These are phyloP conservation scores for Saccharomycopsis guyanensis DNA, from an alignment of 805 yeast genomes.

Conservation along the genomic window DNA sequence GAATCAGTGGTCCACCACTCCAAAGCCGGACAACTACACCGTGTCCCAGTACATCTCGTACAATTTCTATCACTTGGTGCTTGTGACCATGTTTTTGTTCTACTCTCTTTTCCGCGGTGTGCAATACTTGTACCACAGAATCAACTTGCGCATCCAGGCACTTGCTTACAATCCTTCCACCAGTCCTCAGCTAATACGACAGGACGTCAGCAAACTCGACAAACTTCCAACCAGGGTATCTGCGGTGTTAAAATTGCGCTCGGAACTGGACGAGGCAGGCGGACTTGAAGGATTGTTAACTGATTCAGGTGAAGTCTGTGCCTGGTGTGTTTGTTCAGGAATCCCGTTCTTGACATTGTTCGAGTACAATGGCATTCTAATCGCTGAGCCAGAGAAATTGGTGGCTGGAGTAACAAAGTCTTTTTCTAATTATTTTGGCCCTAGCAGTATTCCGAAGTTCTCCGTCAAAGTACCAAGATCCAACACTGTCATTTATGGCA, in stretches of 20 bases:
- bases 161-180: constrained; percentile 61
- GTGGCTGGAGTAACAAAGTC: constrained; percentile 49
- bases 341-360: constrained; percentile 63
- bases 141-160: constrained; percentile 50
- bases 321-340: constrained; percentile 92
- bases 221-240: constrained; percentile 78
- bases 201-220: constrained; percentile 62
- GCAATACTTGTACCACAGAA: constrained; percentile 44
- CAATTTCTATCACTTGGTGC: constrained; percentile 39
- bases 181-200: constrained; percentile 79
- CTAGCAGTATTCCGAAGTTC: constrained; percentile 55
- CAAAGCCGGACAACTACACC: background rate
- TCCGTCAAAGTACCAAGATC: constrained; percentile 61
- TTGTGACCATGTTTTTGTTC: constrained; percentile 45
- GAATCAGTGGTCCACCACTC: constrained; percentile 3
- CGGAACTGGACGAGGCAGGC: constrained; percentile 81
- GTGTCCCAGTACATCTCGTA: constrained; percentile 21
- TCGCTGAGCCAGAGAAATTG: constrained; percentile 41
- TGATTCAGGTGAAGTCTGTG: constrained; percentile 66
- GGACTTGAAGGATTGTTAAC: constrained; percentile 77
- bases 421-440: constrained; percentile 67
- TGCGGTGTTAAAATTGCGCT: constrained; percentile 63
- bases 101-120: constrained; percentile 49
- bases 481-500: constrained; percentile 41
- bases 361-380: constrained; percentile 69